Percentiles rank a stretch among this genome's conserved stretches.
Evolutionary conservation across 1,284 basidiomycete genomes (phyloP).

Genomic region (Naganishia cerealis): DNA sequence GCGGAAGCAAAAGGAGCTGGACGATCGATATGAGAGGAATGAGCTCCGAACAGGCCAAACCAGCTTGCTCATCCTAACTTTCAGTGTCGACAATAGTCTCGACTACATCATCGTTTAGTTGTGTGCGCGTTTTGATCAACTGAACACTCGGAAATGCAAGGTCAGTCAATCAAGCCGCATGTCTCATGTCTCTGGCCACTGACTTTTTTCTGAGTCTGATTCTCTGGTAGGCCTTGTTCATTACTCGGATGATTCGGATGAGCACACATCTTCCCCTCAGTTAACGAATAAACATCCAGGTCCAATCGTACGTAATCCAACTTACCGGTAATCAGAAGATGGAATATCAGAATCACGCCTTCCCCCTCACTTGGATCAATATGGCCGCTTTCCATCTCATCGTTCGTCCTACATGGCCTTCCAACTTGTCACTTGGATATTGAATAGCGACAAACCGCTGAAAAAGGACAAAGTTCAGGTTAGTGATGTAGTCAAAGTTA

Average conservation of each 20-base stretch:
- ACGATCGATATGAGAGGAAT: neutral
- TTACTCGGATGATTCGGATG: slow-evolving; percentile 40
- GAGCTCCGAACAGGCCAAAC: no score
- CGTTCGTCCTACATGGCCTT: slow-evolving; percentile 33
- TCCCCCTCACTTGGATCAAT: neutral
- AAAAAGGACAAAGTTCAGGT: neutral
- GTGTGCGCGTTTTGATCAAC: no score
- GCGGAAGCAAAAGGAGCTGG: neutral
- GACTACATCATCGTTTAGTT: no score
- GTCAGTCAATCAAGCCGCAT: neutral
- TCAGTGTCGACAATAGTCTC: no score
- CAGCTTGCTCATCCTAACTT: no score
- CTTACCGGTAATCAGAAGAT: no score
- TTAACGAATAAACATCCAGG: neutral
- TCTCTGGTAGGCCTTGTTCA: slow-evolving; percentile 37
- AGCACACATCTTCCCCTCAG: slow-evolving; percentile 40
- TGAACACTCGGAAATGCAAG: neutral
- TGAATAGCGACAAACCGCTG: neutral
- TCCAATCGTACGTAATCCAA: slow-evolving; percentile 2
- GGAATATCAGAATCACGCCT: neutral
- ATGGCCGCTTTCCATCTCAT: slow-evolving; percentile 40
- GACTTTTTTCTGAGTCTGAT: no score
- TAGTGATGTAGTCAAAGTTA: neutral
- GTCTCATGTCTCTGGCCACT: no score
- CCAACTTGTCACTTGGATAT: slow-evolving; percentile 16